Percentiles rank a stretch among this genome's conserved stretches.
phyloP scores from a whole-genome alignment of 2,329 filamentous ascomycete genomes.

The Aspergillus quadrilineatus region DNA sequence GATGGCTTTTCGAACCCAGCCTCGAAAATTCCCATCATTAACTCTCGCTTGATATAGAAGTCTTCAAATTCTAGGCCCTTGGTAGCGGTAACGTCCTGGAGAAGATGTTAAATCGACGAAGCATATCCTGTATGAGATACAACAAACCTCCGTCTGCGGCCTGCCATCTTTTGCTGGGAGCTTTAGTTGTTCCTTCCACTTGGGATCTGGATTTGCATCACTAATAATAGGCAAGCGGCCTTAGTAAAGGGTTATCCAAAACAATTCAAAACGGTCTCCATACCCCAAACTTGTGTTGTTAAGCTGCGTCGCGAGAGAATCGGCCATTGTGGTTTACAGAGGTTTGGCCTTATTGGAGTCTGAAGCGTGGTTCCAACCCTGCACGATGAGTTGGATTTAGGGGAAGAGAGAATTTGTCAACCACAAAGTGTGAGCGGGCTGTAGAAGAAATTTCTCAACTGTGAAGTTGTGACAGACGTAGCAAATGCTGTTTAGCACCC shows the following conservation, averaged over 20 bases:
- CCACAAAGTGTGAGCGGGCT: not conserved
- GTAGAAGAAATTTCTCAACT: not conserved
- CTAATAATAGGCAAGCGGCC: conserved; percentile 25
- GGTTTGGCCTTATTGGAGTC: not conserved
- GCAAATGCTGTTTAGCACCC: not conserved
- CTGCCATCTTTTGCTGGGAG: conserved; percentile 49
- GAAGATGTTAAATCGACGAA: conserved; percentile 19
- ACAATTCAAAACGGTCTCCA: conserved; percentile 13
- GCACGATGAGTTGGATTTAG: not conserved
- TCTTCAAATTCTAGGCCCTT: conserved; percentile 98
- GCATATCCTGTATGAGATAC: not conserved
- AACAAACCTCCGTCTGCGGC: conserved; percentile 50
- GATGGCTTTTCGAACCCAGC: conserved; percentile 98
- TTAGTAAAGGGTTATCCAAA: conserved; percentile 11
- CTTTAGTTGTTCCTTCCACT: conserved; percentile 49
- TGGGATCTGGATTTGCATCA: conserved; percentile 40
- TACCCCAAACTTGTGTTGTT: conserved; percentile 32
- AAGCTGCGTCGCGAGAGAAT: too few species aligned
- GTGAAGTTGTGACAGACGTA: not conserved
- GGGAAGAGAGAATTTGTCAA: not conserved
- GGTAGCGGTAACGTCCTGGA: conserved; percentile 92
- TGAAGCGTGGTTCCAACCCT: not conserved
- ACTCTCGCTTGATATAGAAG: conserved; percentile 88
- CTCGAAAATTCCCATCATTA: conserved; percentile 99
- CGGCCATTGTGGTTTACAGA: too few species aligned